phyloP scores from a whole-genome alignment of 345 rosid genomes.

The Salix brachista region DNA sequence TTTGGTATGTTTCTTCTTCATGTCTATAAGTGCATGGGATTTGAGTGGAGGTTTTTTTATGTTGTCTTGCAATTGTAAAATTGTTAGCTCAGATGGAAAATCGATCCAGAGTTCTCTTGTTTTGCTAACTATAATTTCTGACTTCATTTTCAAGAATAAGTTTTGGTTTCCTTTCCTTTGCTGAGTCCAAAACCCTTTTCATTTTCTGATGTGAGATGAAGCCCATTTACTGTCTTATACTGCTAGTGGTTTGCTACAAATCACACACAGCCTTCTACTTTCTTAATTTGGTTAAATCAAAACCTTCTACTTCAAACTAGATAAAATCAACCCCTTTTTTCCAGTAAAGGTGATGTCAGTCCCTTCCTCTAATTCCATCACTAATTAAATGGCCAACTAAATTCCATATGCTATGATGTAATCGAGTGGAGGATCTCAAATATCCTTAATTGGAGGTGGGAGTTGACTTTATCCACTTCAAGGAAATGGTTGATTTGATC shows the following conservation, averaged over 20 bases:
- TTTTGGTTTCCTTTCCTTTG: not conserved
- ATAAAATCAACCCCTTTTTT: not conserved
- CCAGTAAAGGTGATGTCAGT: not conserved
- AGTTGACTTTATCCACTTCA: not conserved
- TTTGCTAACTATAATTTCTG: not conserved
- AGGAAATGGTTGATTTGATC: not conserved
- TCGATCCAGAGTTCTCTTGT: not conserved
- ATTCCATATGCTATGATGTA: not conserved
- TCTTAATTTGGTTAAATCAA: not conserved
- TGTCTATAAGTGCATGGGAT: not conserved
- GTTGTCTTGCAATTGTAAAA: not conserved
- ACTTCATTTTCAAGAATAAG: not conserved
- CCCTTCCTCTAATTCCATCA: not conserved
- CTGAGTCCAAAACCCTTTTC: not conserved
- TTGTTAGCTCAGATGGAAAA: not conserved
- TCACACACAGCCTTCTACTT: not conserved
- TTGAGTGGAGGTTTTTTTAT: not conserved
- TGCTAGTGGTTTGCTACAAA: not conserved
- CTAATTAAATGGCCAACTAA: not conserved
- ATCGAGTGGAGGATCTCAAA: not conserved
- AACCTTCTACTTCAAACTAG: not conserved
- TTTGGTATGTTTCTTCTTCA: conserved; percentile 41
- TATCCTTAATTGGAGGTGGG: not conserved
- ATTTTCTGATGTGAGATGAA: not conserved
- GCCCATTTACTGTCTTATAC: not conserved